These are phyloP conservation scores for Leishmania martiniquensis DNA, from an alignment of 208 protist species.

Conservation along the genomic window DNA sequence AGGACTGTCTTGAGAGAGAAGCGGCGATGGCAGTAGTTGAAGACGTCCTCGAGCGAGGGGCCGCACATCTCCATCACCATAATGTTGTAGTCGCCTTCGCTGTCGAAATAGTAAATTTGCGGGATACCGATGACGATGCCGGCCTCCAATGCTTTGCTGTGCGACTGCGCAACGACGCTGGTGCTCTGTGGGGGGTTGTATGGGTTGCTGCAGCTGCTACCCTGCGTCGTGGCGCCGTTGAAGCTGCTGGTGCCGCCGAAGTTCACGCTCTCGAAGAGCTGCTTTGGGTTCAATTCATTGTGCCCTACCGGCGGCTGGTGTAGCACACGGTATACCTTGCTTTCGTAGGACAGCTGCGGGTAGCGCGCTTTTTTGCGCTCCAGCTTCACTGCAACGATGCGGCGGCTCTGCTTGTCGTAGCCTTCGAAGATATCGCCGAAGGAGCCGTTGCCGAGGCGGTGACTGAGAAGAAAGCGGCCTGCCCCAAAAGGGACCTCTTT, in stretches of 20 bases:
- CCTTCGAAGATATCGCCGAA: constrained; percentile 99
- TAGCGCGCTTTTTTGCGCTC: constrained; percentile 89
- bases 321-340: constrained; percentile 85
- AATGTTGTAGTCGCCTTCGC: constrained; percentile 98
- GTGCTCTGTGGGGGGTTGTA: not conserved
- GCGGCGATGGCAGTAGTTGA: constrained; percentile 91
- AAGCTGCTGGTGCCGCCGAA: constrained; percentile 12
- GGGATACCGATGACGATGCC: constrained; percentile 93
- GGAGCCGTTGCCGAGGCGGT: constrained; percentile 95
- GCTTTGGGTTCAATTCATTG: constrained; percentile 36
- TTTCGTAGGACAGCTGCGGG: constrained; percentile 98
- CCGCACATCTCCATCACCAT: constrained; percentile 94
- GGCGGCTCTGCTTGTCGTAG: constrained; percentile 53
- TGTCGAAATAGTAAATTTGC: constrained; percentile 95
- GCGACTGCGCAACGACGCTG: not conserved
- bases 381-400: constrained; percentile 81
- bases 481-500: constrained; percentile 58
- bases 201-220: not conserved
- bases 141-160: not conserved
- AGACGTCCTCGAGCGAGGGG: constrained; percentile 88
- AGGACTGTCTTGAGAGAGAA: constrained; percentile 99
- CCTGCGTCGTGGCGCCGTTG: constrained; percentile 6
- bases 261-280: constrained; percentile 11
- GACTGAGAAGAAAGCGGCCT: constrained; percentile 61
- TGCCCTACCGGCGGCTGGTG: constrained; percentile 56